A percentile compares a stretch with the other conserved stretches of the same genome.
phyloP scores from a whole-genome alignment of 2,329 filamentous ascomycete species.

The Boeremia lycopersici region DNA sequence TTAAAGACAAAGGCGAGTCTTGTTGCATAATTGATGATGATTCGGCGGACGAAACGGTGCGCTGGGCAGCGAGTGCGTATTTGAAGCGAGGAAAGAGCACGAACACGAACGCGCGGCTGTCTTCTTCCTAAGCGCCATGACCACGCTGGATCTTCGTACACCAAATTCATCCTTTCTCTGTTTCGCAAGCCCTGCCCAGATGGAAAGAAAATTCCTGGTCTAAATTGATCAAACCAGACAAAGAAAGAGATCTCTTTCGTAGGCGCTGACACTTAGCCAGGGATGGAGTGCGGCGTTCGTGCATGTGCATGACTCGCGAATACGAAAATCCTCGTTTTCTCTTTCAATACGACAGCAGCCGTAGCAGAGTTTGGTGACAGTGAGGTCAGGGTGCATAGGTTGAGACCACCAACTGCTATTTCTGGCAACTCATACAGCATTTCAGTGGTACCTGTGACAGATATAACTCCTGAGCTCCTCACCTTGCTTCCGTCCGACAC shows the following conservation, averaged over 20 bases:
- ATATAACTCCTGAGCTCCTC: background rate
- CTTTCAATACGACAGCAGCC: constrained; percentile 1
- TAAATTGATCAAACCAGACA: background rate
- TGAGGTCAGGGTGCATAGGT: constrained; percentile 3
- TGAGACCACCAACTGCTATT: background rate
- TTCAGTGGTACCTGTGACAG: background rate
- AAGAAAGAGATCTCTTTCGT: background rate
- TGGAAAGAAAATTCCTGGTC: background rate
- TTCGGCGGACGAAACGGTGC: background rate
- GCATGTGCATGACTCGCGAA: constrained; percentile 4
- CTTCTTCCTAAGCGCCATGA: background rate
- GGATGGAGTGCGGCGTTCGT: background rate
- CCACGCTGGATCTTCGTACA: background rate
- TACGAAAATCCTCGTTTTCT: constrained; percentile 9
- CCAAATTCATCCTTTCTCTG: background rate
- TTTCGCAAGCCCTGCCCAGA: constrained; percentile 5
- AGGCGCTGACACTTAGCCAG: background rate
- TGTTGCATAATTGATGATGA: constrained; percentile 18
- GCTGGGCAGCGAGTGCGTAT: constrained; percentile 7
- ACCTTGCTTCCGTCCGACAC: background rate
- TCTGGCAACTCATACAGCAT: background rate
- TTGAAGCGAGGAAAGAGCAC: constrained; percentile 15
- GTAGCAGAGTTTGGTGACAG: background rate
- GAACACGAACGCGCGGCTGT: constrained; percentile 10
- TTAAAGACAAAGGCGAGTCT: constrained; percentile 23